Evolutionary conservation across 352 stramenopile genomes (phyloP).

Genomic region (Phytophthora melonis): DNA sequence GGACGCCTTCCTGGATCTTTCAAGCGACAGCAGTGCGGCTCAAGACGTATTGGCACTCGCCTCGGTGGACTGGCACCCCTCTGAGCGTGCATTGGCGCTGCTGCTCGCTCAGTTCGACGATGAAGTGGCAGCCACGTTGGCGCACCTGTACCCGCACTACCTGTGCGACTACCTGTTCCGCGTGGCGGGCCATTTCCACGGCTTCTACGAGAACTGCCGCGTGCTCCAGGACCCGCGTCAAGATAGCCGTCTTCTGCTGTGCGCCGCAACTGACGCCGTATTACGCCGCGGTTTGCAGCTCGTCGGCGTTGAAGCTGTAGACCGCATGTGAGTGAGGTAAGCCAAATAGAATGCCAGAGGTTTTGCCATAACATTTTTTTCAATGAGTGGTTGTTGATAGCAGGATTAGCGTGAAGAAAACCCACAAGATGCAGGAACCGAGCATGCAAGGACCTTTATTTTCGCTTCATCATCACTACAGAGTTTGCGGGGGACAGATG

Average conservation of each 20-base stretch:
- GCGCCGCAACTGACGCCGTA: constrained; percentile 76
- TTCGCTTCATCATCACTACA: too few species aligned
- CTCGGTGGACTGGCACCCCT: constrained; percentile 67
- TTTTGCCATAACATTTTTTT: constrained; percentile 6
- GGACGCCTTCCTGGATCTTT: constrained; percentile 42
- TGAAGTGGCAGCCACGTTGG: constrained; percentile 61
- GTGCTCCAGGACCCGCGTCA: constrained; percentile 73
- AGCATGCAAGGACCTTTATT: background rate
- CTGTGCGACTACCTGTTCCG: constrained; percentile 89
- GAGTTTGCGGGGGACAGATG: too few species aligned
- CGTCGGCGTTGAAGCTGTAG: constrained; percentile 69
- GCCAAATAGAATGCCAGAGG: constrained; percentile 24
- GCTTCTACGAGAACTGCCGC: constrained; percentile 85
- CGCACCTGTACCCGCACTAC: constrained; percentile 76
- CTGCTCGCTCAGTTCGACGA: constrained; percentile 85
- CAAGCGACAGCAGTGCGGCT: constrained; percentile 34
- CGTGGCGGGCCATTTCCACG: constrained; percentile 80
- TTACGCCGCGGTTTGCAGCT: constrained; percentile 73
- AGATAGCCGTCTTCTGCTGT: constrained; percentile 76
- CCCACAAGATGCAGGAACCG: background rate
- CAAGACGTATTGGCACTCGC: constrained; percentile 51
- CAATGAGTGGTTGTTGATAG: background rate
- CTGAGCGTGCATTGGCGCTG: constrained; percentile 75
- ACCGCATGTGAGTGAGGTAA: constrained; percentile 72
- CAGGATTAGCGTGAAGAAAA: background rate